Evolutionary conservation across 768 basidiomycete species (phyloP), one percentile per base, ranked within the genome.

Genomic region (Russula earlei): DNA sequence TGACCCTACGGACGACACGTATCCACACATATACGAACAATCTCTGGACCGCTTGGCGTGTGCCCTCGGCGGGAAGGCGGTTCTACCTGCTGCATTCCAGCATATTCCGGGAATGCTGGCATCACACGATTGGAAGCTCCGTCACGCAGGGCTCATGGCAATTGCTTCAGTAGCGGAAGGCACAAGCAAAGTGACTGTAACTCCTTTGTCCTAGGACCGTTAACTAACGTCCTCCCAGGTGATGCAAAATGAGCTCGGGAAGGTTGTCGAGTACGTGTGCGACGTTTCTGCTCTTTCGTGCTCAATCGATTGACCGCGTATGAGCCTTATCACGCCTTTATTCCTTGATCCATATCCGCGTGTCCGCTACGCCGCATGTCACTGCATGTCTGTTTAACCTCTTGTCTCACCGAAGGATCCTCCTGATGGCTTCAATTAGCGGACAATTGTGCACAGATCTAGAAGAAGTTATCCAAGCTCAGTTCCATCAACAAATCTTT

Each of bases 381-480:
- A 93, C 71, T 91, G 89, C 74, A 78, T 68, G 87, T 91, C 62
- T 64, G 86, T 58, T 70, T 27, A 15, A 24, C 12, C 24, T 50
- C 7, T 34, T 20, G 6, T 37, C 12, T 47, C 25, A n/a, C 29
- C 20, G 33, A 31, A 42, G 15, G 53, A 38, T 5, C 29, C n/a
- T n/a, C 11, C 52, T 49, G 46, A 22, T 27, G 47, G 45, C 57
- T 36, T 56, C 22, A 43, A 59, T 29, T 61, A 89, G 91, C 45
- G 91, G 91, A 0, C 91, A 93, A 66, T 72, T 95, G 4, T 92
- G 91, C 66, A 91, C 88, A 4, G 91, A 94, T 70, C 74, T 92
- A 42, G 89, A 90, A 72, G 86, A 87, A 67, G 71, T 86, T 15
- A 84, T 91, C n/a, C 87, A 89, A 66, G 78, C 78, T 52, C 72